These are phyloP conservation scores for Salmacisia buchloeana DNA, from an alignment of 1,284 basidiomycete species.

Conservation along the genomic window DNA sequence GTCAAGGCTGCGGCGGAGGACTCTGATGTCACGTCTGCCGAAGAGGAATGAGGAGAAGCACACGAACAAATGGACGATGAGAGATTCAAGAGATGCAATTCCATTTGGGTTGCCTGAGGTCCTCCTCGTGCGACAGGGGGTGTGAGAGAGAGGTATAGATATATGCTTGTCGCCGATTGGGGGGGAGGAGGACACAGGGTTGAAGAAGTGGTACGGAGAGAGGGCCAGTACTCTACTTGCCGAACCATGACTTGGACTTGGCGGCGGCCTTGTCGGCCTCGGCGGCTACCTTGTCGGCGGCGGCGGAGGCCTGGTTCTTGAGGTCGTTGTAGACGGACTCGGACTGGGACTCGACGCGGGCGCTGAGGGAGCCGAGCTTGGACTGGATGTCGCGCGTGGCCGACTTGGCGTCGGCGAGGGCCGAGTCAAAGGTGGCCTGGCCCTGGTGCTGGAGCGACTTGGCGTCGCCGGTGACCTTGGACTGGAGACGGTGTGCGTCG, in stretches of 20 bases:
- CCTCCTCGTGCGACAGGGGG: no score
- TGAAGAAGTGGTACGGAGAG: no score
- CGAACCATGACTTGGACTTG: neutral
- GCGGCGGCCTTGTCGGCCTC: slow-evolving; percentile 3
- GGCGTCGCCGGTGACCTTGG: neutral
- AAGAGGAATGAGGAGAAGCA: no score
- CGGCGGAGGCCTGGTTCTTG: neutral
- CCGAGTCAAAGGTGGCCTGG: slow-evolving; percentile 1
- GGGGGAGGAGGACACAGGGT: no score
- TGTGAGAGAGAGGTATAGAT: no score
- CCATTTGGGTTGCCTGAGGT: no score
- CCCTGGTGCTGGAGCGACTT: neutral
- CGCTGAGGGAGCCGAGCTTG: slow-evolving; percentile 4
- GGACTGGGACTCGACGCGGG: neutral
- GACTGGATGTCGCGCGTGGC: slow-evolving; percentile 4
- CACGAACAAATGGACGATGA: no score
- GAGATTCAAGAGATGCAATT: no score
- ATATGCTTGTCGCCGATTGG: no score
- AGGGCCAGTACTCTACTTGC: no score
- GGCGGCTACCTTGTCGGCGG: slow-evolving; percentile 5
- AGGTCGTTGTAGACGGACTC: slow-evolving; percentile 4
- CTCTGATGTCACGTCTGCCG: no score
- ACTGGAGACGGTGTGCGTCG: slow-evolving; percentile 1
- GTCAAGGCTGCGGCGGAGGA: no score
- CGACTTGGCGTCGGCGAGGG: neutral